These are phyloP conservation scores for Xerocomus brunneocitrinus DNA, from an alignment of 768 basidiomycete species.

Conservation along the genomic window DNA sequence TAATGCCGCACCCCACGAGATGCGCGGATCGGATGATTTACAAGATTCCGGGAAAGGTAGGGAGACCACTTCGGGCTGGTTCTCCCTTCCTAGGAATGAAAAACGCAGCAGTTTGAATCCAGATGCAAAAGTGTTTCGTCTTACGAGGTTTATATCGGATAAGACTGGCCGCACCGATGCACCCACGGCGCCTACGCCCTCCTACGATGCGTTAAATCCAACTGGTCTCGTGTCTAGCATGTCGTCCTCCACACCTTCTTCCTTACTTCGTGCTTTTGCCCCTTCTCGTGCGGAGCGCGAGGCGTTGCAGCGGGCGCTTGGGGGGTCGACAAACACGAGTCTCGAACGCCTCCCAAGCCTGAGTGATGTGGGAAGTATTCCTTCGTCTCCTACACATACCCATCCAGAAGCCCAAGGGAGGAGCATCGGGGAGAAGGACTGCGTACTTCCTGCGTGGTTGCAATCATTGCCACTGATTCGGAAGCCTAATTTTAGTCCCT, in stretches of 20 bases:
- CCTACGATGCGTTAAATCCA: conserved; percentile 58
- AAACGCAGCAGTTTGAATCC: conserved; percentile 75
- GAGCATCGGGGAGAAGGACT: conserved; percentile 22
- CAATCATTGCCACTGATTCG: conserved; percentile 59
- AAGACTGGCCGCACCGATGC: conserved; percentile 11
- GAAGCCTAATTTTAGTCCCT: conserved; percentile 76
- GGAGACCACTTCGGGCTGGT: conserved; percentile 42
- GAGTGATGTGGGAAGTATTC: conserved; percentile 69
- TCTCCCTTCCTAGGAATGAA: conserved; percentile 39
- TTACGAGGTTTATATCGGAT: conserved; percentile 31
- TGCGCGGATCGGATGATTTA: conserved; percentile 14
- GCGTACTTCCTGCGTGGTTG: conserved; percentile 60
- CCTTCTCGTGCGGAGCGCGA: conserved; percentile 87
- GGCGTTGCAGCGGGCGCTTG: conserved; percentile 73
- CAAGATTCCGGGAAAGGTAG: conserved; percentile 11
- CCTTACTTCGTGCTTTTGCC: conserved; percentile 75
- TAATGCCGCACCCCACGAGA: conserved; percentile 34
- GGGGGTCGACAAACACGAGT: conserved; percentile 68
- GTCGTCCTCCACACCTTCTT: conserved; percentile 42
- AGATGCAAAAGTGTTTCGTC: conserved; percentile 78
- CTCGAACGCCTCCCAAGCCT: conserved; percentile 75
- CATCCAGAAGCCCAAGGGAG: conserved; percentile 35
- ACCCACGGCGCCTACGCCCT: conserved; percentile 8
- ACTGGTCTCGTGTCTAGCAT: conserved; percentile 44
- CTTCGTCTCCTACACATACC: conserved; percentile 57